Evolutionary conservation across 257 asterid species (phyloP), one percentile per base, ranked within the genome.

Genomic region (Craterostigma plantagineum): DNA sequence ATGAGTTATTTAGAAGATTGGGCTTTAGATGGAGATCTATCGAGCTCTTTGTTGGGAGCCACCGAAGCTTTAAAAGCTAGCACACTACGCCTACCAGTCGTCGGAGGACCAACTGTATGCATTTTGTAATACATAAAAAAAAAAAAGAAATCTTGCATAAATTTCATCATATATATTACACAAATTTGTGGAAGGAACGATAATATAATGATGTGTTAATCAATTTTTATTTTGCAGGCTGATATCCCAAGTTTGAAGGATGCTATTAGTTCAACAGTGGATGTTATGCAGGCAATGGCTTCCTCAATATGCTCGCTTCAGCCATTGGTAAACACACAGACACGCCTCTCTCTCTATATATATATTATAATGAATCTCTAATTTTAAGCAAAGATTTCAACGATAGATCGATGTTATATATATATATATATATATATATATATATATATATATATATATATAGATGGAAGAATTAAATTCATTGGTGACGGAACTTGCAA

Each of bases 51-150:
- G 61, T 56, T 64, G 23, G 95, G 98, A 54, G 93, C 85, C 41
- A 87, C 68, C 36, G 95, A 82, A 70, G 85, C 95, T 43, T 64
- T 87, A 57, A 82, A 65, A 51, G 95, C 92, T 41, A 87, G 95
- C 79, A 82, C 92, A 49, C 84, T 87, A 40, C 92, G 92, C 27
- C 93, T 87, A 46, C 93, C 98, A 6, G 72, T 79, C 38, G 67
- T 63, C 27, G 93, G 76, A 64, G 92, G 48, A 43, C 30, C 48
- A 8, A 15, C 48, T 9, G 48, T 43, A 43, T 18, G n/a, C n/a
- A n/a, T n/a, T n/a, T 14, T 33, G 13, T 3, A 3, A 1, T n/a
- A n/a, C n/a, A 15, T 14, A 10, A 18, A 41, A 14, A 14, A 1
- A 23, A 2, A 2, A 2, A 2, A 23, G 6, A 23, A 23, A 2